A percentile compares a stretch with the other conserved stretches of the same genome.
Evolutionary conservation across 495 filamentous ascomycete genomes (phyloP).

Genomic region (Hypoxylon intermedium): DNA sequence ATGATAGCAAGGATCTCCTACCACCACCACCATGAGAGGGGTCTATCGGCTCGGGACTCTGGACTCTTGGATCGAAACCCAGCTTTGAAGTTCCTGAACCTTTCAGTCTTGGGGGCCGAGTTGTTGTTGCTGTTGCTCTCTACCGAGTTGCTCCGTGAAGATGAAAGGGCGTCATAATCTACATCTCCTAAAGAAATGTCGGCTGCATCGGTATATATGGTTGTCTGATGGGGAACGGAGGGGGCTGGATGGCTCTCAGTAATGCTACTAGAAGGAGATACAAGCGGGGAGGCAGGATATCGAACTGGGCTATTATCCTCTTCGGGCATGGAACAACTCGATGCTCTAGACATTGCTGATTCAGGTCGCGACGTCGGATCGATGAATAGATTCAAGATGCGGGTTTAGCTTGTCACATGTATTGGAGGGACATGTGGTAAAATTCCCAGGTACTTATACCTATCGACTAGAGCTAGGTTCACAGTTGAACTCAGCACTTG

Average conservation of each 20-base stretch:
- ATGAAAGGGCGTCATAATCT: neutral
- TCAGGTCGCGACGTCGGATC: no score
- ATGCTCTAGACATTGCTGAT: neutral
- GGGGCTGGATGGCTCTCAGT: neutral
- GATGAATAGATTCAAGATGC: no score
- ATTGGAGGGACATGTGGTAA: no score
- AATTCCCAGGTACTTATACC: no score
- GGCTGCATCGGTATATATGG: neutral
- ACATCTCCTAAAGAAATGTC: neutral
- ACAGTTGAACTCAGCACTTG: no score
- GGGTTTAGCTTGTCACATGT: no score
- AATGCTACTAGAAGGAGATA: neutral
- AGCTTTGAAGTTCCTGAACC: neutral
- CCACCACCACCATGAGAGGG: slow-evolving; percentile 44
- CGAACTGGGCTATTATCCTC: neutral
- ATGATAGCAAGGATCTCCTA: slow-evolving; percentile 32
- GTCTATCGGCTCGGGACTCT: neutral
- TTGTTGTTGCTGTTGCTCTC: neutral
- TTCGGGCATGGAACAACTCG: neutral
- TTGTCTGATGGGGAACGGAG: neutral
- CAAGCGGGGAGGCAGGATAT: neutral
- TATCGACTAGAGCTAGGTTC: no score
- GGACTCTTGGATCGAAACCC: neutral
- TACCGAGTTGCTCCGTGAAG: neutral
- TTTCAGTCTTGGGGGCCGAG: neutral